Evolutionary conservation across 139 green algal genomes (phyloP).

Genomic region (Closterium sp.): DNA sequence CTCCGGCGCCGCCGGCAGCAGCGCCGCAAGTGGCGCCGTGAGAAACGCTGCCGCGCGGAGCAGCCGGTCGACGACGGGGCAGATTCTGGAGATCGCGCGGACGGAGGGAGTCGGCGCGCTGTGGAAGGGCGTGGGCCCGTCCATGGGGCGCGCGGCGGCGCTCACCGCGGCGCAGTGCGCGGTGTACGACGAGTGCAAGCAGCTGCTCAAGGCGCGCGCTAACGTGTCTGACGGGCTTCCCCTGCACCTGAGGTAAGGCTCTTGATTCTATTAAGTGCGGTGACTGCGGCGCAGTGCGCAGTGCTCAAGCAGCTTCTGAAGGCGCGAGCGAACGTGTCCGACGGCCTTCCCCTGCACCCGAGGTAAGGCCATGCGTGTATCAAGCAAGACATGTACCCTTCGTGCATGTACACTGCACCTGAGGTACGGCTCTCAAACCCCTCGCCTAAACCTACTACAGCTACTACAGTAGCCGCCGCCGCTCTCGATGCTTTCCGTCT

Average conservation of each 20-base stretch:
- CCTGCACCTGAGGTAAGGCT: background rate
- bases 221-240: background rate
- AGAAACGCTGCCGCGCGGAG: background rate
- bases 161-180: slow-evolving; percentile 11
- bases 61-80: background rate
- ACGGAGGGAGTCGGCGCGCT: slow-evolving; percentile 1
- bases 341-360: background rate
- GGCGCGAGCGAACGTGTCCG: background rate
- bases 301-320: slow-evolving; percentile 3
- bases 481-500: background rate
- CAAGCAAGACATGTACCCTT: no score
- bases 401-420: no score
- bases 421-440: no score
- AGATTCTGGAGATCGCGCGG: background rate
- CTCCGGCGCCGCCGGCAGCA: background rate
- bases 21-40: background rate
- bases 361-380: no score
- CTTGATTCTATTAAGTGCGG: no score
- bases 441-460: no score
- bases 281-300: slow-evolving; percentile 4
- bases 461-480: no score
- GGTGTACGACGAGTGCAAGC: slow-evolving; percentile 25
- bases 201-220: background rate
- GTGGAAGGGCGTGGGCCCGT: slow-evolving; percentile 5
- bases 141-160: background rate